Evolutionary conservation across 2,329 filamentous ascomycete species (phyloP), one percentile per base, ranked within the genome.

Genomic region (Coniochaeta ligniaria): DNA sequence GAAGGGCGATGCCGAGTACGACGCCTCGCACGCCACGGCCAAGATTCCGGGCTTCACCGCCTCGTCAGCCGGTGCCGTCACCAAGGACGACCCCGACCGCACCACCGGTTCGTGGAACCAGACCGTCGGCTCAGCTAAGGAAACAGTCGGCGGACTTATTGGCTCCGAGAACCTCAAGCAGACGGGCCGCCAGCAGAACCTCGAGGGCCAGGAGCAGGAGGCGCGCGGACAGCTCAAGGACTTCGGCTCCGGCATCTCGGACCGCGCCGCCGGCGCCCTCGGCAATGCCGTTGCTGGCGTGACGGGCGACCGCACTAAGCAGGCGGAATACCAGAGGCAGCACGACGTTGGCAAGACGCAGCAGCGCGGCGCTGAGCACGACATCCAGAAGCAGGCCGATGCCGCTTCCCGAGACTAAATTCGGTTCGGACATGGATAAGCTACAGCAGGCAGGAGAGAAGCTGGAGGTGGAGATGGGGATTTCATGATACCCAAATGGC

Each of bases 41-140:
- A 94, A 92, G 73, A 72, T 89, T n/a, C 92, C 90, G 5, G 87
- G 89, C 62, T 79, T 87, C 71, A 85, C 87, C 26, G 81, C 90
- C 61, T 88, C 88, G 12, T 79, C 87, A 58, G 83, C 85, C 0
- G 91, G 91, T 56, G 88, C 86, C 38, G 78, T 90, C 57, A 83
- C 87, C 63, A 81, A 84, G 66, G 91, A 96, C 74, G 80, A 91
- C 74, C 79, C 87, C 12, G 80, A 94, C 72, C 90, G 92, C 65
- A 78, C 81, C 24, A 72, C 84, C 20, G 93, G 94, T 50, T 81
- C 82, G 20, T 96, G 89, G 87, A 91, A 96, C 78, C 93, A 97
- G 77, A 96, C 92, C 6, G 71, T 93, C n/a, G 94, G 93, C 59
- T 84, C 89, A 1, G 87, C 87, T 50, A 97, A 97, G 80, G 91